These are phyloP conservation scores for Tuber brumale DNA, from an alignment of 495 filamentous ascomycete species.

Conservation along the genomic window DNA sequence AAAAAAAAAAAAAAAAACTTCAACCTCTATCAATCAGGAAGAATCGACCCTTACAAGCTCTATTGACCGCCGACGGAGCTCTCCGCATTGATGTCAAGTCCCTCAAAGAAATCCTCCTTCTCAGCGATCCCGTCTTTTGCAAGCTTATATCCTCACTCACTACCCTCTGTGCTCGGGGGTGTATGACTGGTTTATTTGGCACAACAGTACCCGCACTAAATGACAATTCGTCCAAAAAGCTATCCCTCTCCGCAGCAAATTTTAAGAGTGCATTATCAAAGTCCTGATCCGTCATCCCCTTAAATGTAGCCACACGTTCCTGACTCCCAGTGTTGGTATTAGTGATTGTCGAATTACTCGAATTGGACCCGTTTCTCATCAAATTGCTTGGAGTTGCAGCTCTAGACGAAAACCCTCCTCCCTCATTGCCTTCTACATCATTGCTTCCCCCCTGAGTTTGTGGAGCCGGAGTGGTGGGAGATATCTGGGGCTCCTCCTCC, in stretches of 20 bases:
- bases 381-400: constrained; percentile 25
- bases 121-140: constrained; percentile 47
- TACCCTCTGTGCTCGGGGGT: constrained; percentile 73
- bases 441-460: neutral
- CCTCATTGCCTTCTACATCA: constrained; percentile 16
- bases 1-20: constrained; percentile 32
- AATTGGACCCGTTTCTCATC: constrained; percentile 39
- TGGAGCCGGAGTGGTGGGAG: constrained; percentile 10
- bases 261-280: constrained; percentile 88
- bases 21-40: constrained; percentile 29
- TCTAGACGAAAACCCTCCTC: constrained; percentile 18
- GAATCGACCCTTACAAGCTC: constrained; percentile 38
- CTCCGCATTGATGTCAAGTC: constrained; percentile 94
- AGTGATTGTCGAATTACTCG: constrained; percentile 46
- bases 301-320: constrained; percentile 30
- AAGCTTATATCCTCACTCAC: constrained; percentile 60
- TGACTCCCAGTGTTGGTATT: constrained; percentile 40
- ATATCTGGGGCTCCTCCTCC: constrained; percentile 22
- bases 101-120: constrained; percentile 62
- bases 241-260: constrained; percentile 88
- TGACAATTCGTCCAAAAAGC: constrained; percentile 85
- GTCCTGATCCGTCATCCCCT: constrained; percentile 60
- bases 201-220: constrained; percentile 79
- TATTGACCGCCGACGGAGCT: constrained; percentile 64
- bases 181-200: constrained; percentile 61